Percentiles rank a stretch among this genome's conserved stretches.
Conservation (phyloP, 2,329 filamentous ascomycete species). For the Alternaria alternata region DNA sequence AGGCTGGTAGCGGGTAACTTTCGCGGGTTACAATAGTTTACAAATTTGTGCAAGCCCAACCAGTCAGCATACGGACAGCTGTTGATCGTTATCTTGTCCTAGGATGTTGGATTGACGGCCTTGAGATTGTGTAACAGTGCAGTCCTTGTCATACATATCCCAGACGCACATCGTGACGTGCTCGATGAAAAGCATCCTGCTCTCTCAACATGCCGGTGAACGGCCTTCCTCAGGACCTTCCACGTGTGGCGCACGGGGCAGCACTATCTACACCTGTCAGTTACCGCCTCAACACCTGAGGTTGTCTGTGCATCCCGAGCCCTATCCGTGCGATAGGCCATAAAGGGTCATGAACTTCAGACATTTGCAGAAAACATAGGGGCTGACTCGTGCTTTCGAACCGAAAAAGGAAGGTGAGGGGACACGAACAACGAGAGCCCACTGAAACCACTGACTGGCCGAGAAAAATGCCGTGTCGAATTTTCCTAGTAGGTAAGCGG, state of each 20-base stretch:
- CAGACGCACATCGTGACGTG: conserved; percentile 7
- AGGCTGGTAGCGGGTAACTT: conserved; percentile 1
- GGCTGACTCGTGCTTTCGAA: conserved; percentile 3
- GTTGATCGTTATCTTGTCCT: conserved; percentile 10
- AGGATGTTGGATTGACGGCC: neutral
- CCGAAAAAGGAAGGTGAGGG: neutral
- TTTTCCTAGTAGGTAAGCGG: neutral
- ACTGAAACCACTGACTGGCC: neutral
- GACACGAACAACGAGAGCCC: neutral
- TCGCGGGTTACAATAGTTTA: neutral
- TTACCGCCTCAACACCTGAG: neutral
- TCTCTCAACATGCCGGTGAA: conserved; percentile 4
- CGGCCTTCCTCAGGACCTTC: conserved; percentile 1
- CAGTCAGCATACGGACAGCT: neutral
- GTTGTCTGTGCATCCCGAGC: neutral
- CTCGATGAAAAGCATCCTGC: conserved; percentile 6
- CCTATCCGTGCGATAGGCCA: neutral
- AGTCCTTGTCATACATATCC: conserved; percentile 2
- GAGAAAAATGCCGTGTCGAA: conserved; percentile 8
- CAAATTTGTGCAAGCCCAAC: neutral
- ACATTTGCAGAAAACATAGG: conserved; percentile 1
- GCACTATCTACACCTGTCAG: neutral
- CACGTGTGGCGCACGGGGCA: conserved; percentile 6
- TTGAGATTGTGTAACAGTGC: neutral
- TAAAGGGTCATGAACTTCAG: neutral